phyloP scores from a whole-genome alignment of 2,329 filamentous ascomycete genomes.

The Xylariaceae sp. region DNA sequence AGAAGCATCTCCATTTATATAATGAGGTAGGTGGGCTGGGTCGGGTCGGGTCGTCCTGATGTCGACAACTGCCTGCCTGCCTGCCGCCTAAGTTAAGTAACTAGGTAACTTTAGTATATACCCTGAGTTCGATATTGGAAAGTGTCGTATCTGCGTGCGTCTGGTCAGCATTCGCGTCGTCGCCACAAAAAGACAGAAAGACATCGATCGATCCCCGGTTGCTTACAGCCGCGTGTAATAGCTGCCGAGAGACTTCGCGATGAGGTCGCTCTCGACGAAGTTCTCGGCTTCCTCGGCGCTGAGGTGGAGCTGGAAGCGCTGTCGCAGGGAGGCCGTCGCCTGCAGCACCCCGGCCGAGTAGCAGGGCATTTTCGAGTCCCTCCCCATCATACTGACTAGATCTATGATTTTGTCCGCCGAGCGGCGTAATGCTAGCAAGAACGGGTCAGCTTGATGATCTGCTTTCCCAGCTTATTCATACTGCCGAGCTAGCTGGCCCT shows the following conservation, averaged over 20 bases:
- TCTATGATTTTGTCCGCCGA: slow-evolving; percentile 77
- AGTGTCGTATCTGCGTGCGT: slow-evolving; percentile 60
- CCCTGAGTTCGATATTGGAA: slow-evolving; percentile 85
- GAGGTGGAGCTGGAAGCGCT: slow-evolving; percentile 73
- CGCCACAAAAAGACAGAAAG: slow-evolving; percentile 7
- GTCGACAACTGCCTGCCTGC: too few species aligned
- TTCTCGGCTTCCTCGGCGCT: slow-evolving; percentile 74
- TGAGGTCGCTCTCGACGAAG: slow-evolving; percentile 72
- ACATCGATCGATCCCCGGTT: slow-evolving; percentile 7
- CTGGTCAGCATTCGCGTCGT: slow-evolving; percentile 7
- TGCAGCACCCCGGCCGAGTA: slow-evolving; percentile 67
- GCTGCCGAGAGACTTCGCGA: slow-evolving; percentile 74
- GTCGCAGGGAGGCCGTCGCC: slow-evolving; percentile 61
- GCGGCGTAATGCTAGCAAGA: slow-evolving; percentile 57
- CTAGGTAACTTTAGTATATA: too few species aligned
- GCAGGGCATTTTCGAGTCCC: slow-evolving; percentile 77
- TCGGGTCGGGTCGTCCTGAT: too few species aligned
- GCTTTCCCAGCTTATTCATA: too few species aligned
- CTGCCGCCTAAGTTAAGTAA: too few species aligned
- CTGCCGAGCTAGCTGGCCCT: too few species aligned
- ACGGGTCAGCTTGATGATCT: too few species aligned
- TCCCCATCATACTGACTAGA: slow-evolving; percentile 77
- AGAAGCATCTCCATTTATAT: slow-evolving; percentile 4
- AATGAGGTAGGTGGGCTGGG: too few species aligned
- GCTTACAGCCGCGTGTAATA: slow-evolving; percentile 79